Evolutionary conservation across 345 rosid genomes (phyloP), one percentile per base, ranked within the genome.

Genomic region (Carallia brachiata): DNA sequence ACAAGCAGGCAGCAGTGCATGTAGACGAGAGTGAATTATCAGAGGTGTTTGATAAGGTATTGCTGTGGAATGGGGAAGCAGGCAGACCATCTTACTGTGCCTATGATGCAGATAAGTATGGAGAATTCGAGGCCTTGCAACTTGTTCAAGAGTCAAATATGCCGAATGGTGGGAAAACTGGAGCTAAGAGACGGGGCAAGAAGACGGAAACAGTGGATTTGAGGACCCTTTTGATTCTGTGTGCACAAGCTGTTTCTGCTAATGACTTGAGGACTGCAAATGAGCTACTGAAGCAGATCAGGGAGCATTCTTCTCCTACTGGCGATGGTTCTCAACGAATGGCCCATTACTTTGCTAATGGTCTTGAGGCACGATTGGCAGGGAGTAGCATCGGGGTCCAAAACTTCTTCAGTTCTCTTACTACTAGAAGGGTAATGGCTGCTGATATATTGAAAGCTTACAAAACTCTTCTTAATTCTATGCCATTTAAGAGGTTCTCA

Each of bases 401-500:
- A 80, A 83, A 15, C 27, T 62, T 91, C 72, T 86, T 86, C 76
- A 83, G 82, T 72, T 83, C 86, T 57, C 80, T 91, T 31, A 66
- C 82, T 30, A 81, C 87, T 72, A 88, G 81, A 81, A 86, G 82
- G 79, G 84, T 81, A 57, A 80, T 88, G 3, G 96, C 97, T 82
- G 86, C 92, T 47, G 90, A 87, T 30, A 72, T 92, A 58, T 72
- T 95, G 74, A 92, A 90, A 78, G 93, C 93, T 76, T 93, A 90
- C 78, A 85, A 84, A 77, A 81, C 94, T 50, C 80, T 81, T 60
- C 85, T 92, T 19, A 86, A 91, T 31, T 81, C 92, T 59, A 85
- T 89, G 65, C 99, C 99, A 36, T 96, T 85, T 70, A 89, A 92
- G 80, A 96, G 85, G 79, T 67, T 88, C 31, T 84, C 97, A 28